Evolutionary conservation across 2,329 filamentous ascomycete genomes (phyloP), one percentile per base, ranked within the genome.

Genomic region (Nothopassalora personata): DNA sequence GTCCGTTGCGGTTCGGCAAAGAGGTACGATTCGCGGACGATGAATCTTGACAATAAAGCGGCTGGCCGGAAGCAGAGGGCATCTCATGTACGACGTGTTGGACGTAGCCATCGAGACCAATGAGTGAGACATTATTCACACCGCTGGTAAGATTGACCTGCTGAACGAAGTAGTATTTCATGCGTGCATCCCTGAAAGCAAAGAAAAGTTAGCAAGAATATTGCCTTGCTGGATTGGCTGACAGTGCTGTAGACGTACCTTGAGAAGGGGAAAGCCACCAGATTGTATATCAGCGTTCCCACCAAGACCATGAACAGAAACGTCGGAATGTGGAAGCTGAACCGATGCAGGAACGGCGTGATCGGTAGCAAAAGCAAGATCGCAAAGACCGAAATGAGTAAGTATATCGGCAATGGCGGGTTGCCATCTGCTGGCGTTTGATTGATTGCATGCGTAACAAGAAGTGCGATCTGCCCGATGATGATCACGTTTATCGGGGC

Each of bases 111-210:
- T 85, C 79, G 2, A 91, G 72, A 0, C 91, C 91, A 0, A 80
- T 81, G 8, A 96, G 77, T 34, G 84, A 85, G 45, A 92, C 88
- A 1, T 76, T 79, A 64, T 91, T 90, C 13, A 80, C 76, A n/a
- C 86, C 86, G 4, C 81, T 84, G 64, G 80, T 88, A 9, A 96
- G 81, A 65, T 96, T 84, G 51, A 97, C 79, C 9, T 83, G 83
- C 72, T 99, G 92, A 53, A 89, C 79, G 73, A 97, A 97, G 74
- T 86, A 95, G 51, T 93, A 81, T 74, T 97, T 97, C 73, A 96
- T 85, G 39, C 90, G 84, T 71, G 86, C 89, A 60, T 85, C 81
- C 23, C 83, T 43, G 39, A n/a, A n/a, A 8, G 4, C 4, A 18
- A 18, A 18, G 3, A 23, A 23, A 23, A 23, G 23, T 23, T 23